These are phyloP conservation scores for Phanerochaete carnosa DNA, from an alignment of 768 basidiomycete species.

Conservation along the genomic window DNA sequence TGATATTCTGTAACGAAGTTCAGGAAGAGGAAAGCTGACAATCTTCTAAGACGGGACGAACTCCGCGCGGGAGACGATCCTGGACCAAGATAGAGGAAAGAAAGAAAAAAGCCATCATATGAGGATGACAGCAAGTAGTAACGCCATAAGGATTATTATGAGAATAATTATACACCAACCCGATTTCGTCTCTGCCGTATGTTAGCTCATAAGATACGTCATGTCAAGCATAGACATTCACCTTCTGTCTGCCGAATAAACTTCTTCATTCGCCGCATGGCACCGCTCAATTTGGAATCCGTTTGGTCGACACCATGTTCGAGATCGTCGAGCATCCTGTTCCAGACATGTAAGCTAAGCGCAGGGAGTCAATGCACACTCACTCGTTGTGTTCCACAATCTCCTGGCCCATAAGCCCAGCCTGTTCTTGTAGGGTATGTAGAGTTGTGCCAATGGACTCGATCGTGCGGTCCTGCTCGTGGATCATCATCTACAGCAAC, in stretches of 20 bases:
- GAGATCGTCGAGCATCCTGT: conserved; percentile 80
- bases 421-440: conserved; percentile 82
- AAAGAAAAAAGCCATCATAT: conserved; percentile 34
- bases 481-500: conserved; percentile 67
- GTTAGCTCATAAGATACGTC: not conserved
- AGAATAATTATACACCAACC: conserved; percentile 89
- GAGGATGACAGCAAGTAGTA: conserved; percentile 80
- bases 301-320: conserved; percentile 80
- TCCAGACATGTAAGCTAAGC: not conserved
- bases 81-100: not conserved
- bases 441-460: conserved; percentile 86
- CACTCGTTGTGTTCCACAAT: conserved; percentile 91
- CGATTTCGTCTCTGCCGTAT: conserved; percentile 67
- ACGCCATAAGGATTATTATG: conserved; percentile 70
- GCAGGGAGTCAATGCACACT: conserved; percentile 20
- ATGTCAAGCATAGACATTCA: conserved; percentile 23
- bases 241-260: conserved; percentile 87
- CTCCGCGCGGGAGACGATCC: not conserved
- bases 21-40: not conserved
- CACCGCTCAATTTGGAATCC: conserved; percentile 56
- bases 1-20: not conserved
- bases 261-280: conserved; percentile 71
- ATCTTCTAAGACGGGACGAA: not conserved
- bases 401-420: conserved; percentile 91
- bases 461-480: conserved; percentile 87